phyloP scores from a whole-genome alignment of 225 moss, liverwort and hornwort species.

The Marchantia polymorpha region DNA sequence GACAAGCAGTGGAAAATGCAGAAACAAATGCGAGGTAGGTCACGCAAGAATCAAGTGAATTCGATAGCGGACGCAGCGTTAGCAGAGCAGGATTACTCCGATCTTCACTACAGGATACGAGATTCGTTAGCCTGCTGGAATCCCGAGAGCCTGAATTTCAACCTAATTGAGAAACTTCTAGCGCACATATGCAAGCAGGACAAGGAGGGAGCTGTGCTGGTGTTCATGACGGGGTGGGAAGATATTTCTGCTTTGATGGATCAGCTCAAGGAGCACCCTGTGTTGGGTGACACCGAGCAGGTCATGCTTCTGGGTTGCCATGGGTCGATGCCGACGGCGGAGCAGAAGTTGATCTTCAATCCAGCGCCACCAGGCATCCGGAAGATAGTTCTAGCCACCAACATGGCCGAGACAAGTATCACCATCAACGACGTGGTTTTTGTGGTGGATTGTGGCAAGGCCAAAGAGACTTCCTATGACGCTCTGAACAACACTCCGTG shows the following conservation, averaged over 20 bases:
- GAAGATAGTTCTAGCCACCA: slow-evolving; percentile 96
- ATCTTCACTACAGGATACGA: slow-evolving; percentile 57
- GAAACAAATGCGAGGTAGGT: slow-evolving; percentile 70
- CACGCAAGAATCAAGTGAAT: slow-evolving; percentile 65
- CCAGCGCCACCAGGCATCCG: slow-evolving; percentile 75
- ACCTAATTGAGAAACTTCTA: slow-evolving; percentile 67
- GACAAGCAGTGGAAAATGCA: slow-evolving; percentile 90
- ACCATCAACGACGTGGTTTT: slow-evolving; percentile 95
- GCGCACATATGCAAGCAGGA: slow-evolving; percentile 62
- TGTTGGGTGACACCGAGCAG: slow-evolving; percentile 57
- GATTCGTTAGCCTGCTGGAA: slow-evolving; percentile 88
- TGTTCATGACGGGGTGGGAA: slow-evolving; percentile 98
- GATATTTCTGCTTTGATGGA: slow-evolving; percentile 82
- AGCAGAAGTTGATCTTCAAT: slow-evolving; percentile 87
- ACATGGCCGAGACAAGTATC: slow-evolving; percentile 99
- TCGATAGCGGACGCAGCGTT: slow-evolving; percentile 76
- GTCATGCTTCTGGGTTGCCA: slow-evolving; percentile 84
- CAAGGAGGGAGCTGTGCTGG: slow-evolving; percentile 80
- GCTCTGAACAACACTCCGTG: slow-evolving; percentile 96
- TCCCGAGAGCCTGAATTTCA: slow-evolving; percentile 86
- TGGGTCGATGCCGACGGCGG: slow-evolving; percentile 90
- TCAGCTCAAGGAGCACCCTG: slow-evolving; percentile 58
- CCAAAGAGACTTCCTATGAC: slow-evolving; percentile 99
- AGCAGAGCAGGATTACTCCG: slow-evolving; percentile 57
- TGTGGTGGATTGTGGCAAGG: slow-evolving; percentile 94